A percentile compares a stretch with the other conserved stretches of the same genome.
Evolutionary conservation across 192 early-diverging fungal species (phyloP).

Genomic region (Coemansia sp.): DNA sequence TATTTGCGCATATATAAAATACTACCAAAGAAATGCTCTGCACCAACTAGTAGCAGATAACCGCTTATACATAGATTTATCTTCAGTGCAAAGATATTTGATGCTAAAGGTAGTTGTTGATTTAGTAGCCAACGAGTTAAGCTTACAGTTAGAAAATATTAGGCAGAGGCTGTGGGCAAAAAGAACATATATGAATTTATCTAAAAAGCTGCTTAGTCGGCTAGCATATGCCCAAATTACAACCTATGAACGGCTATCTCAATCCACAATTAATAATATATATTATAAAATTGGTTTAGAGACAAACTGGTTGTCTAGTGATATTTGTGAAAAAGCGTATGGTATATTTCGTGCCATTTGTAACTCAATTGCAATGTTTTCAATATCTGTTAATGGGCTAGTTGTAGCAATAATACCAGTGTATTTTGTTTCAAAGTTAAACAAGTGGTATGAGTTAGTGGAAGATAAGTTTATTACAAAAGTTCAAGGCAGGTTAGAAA

Average conservation of each 20-base stretch:
- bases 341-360: not conserved
- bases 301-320: not conserved
- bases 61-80: not conserved
- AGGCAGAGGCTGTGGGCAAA: not conserved
- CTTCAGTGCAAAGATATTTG: not conserved
- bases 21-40: not conserved
- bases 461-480: not conserved
- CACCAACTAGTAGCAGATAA: not conserved
- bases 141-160: not conserved
- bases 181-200: no score
- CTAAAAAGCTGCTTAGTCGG: not conserved
- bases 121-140: not conserved
- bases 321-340: not conserved
- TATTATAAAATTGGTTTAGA: not conserved
- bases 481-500: not conserved
- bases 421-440: not conserved
- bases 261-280: not conserved
- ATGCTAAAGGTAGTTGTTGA: not conserved
- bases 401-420: not conserved
- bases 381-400: not conserved
- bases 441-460: not conserved
- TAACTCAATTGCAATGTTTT: not conserved
- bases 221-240: not conserved
- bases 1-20: not conserved
- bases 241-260: not conserved